These are phyloP conservation scores for Penicillium sp. DNA, from an alignment of 2,329 filamentous ascomycete species.

Conservation along the genomic window DNA sequence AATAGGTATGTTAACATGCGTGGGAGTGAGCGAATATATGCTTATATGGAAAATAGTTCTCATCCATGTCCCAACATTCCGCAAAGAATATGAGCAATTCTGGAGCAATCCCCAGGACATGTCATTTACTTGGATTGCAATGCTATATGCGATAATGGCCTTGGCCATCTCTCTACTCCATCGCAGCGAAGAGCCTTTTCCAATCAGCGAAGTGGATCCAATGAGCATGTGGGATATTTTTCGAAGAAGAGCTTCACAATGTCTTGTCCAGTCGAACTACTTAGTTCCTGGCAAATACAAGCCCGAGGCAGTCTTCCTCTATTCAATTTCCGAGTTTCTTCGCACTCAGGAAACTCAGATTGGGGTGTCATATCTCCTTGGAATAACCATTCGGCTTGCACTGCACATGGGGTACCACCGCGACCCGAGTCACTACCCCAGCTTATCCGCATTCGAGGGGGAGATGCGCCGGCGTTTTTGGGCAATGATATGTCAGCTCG, in stretches of 20 bases:
- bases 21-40: neutral
- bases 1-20: slow-evolving; percentile 22
- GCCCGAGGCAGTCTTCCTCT: slow-evolving; percentile 32
- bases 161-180: slow-evolving; percentile 28
- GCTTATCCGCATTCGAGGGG: slow-evolving; percentile 55
- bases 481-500: slow-evolving; percentile 53
- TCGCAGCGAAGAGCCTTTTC: slow-evolving; percentile 26
- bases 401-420: slow-evolving; percentile 64
- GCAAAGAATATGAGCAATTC: slow-evolving; percentile 35
- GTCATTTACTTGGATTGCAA: slow-evolving; percentile 33
- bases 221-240: slow-evolving; percentile 42
- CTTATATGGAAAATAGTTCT: slow-evolving; percentile 17
- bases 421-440: slow-evolving; percentile 55
- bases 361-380: slow-evolving; percentile 56
- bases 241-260: slow-evolving; percentile 47
- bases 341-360: slow-evolving; percentile 42
- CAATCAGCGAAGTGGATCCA: slow-evolving; percentile 16
- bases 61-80: slow-evolving; percentile 34
- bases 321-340: slow-evolving; percentile 32
- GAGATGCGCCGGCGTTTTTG: slow-evolving; percentile 52
- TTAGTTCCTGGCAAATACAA: slow-evolving; percentile 33
- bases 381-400: slow-evolving; percentile 58
- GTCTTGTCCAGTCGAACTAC: slow-evolving; percentile 36
- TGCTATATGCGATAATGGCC: slow-evolving; percentile 31
- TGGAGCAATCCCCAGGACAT: slow-evolving; percentile 28